A percentile compares a stretch with the other conserved stretches of the same genome.
These are phyloP conservation scores for Vanrija pseudolonga DNA, from an alignment of 1,284 basidiomycete genomes.

Conservation along the genomic window DNA sequence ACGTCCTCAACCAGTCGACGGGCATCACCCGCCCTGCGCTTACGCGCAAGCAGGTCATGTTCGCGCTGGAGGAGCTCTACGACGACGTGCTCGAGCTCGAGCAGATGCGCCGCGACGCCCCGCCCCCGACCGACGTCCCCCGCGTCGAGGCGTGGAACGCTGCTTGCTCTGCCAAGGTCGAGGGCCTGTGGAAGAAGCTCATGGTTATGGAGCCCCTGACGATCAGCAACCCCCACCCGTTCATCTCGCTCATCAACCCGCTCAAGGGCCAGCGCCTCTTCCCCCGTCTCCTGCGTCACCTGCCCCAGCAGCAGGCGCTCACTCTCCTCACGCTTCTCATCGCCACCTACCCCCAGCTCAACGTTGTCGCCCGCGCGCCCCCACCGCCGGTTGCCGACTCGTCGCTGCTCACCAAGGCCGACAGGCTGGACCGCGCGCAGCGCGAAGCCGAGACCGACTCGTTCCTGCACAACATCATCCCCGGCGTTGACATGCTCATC, in stretches of 20 bases:
- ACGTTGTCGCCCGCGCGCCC: slow-evolving; percentile 74
- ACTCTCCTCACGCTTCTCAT: slow-evolving; percentile 86
- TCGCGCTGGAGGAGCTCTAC: slow-evolving; percentile 80
- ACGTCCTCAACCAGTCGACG: slow-evolving; percentile 36
- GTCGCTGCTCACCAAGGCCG: slow-evolving; percentile 52
- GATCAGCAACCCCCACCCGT: slow-evolving; percentile 91
- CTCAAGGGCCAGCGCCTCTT: slow-evolving; percentile 92
- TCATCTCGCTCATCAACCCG: slow-evolving; percentile 83
- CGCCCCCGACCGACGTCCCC: slow-evolving; percentile 52
- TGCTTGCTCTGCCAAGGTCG: slow-evolving; percentile 60
- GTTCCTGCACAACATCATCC: slow-evolving; percentile 80
- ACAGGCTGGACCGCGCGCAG: slow-evolving; percentile 64
- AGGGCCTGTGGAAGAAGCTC: slow-evolving; percentile 74
- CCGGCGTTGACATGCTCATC: slow-evolving; percentile 74
- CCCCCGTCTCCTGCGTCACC: slow-evolving; percentile 81
- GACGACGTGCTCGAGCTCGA: slow-evolving; percentile 81
- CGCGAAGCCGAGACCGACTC: slow-evolving; percentile 83
- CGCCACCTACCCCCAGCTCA: slow-evolving; percentile 88
- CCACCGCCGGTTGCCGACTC: slow-evolving; percentile 54
- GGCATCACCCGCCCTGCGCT: slow-evolving; percentile 60
- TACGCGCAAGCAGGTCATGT: slow-evolving; percentile 70
- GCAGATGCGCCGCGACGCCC: slow-evolving; percentile 76
- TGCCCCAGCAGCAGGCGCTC: slow-evolving; percentile 73
- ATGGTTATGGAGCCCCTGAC: slow-evolving; percentile 87
- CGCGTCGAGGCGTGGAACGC: slow-evolving; percentile 63